Percentiles rank a stretch among this genome's conserved stretches.
Evolutionary conservation across 2,329 filamentous ascomycete species (phyloP).

Genomic region (Cercospora zeae-maydis): DNA sequence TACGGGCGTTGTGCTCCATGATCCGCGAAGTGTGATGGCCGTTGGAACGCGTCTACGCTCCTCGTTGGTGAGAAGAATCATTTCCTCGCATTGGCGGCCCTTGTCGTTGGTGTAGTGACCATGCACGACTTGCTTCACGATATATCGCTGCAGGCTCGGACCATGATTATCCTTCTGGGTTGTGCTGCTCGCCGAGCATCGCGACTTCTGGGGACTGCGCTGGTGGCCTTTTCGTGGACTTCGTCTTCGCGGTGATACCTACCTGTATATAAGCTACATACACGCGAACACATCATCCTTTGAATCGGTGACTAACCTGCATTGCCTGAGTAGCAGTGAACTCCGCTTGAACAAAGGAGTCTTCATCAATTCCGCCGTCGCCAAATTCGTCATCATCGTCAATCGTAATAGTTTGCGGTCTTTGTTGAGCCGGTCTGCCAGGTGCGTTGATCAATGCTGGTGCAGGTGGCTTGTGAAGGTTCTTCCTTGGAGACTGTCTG

Average conservation of each 20-base stretch:
- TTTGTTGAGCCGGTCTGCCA: background rate
- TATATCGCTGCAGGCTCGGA: constrained; percentile 56
- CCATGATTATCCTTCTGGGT: background rate
- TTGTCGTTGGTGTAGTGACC: constrained; percentile 63
- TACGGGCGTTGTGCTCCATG: constrained; percentile 80
- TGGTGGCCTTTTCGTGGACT: constrained; percentile 21
- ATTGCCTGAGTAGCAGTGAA: constrained; percentile 67
- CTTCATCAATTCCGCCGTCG: constrained; percentile 66
- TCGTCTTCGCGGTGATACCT: constrained; percentile 28
- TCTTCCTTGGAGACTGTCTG: background rate
- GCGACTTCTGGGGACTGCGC: constrained; percentile 17
- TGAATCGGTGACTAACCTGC: constrained; percentile 38
- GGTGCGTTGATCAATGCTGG: background rate
- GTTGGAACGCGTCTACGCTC: constrained; percentile 65
- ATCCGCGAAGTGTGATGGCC: constrained; percentile 73
- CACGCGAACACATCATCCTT: constrained; percentile 20
- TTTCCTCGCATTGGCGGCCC: constrained; percentile 54
- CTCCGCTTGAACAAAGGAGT: constrained; percentile 64
- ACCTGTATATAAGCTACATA: constrained; percentile 37
- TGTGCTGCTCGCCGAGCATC: constrained; percentile 3
- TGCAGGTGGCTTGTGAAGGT: constrained; percentile 18
- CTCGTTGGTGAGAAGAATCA: constrained; percentile 79
- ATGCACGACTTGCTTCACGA: constrained; percentile 70
- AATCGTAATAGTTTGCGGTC: constrained; percentile 6
- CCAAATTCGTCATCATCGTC: constrained; percentile 68